These are phyloP conservation scores for Lachnellula cervina DNA, from an alignment of 2,329 filamentous ascomycete species.

Conservation along the genomic window DNA sequence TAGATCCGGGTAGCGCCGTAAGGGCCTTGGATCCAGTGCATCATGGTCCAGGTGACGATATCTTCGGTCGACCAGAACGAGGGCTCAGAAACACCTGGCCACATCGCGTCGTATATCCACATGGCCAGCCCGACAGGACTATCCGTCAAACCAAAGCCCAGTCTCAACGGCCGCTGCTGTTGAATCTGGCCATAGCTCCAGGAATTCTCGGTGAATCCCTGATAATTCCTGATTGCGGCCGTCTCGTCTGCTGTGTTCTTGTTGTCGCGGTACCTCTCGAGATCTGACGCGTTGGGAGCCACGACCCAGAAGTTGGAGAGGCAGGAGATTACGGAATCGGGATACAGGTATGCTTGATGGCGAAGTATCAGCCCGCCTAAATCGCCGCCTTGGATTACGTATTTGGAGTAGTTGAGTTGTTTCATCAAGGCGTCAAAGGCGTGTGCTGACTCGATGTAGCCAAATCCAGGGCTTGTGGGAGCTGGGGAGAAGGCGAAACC, in stretches of 20 bases:
- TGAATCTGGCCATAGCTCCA: constrained; percentile 4
- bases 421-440: constrained; percentile 38
- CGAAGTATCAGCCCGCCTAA: constrained; percentile 15
- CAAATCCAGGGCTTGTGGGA: constrained; percentile 34
- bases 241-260: constrained; percentile 4
- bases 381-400: constrained; percentile 24
- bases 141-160: constrained; percentile 27
- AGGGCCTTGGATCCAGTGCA: constrained; percentile 22
- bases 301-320: constrained; percentile 11
- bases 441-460: constrained; percentile 27
- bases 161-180: not conserved
- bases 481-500: constrained; percentile 41
- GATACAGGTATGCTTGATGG: constrained; percentile 9
- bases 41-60: constrained; percentile 23
- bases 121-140: constrained; percentile 30
- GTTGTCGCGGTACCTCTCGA: not conserved
- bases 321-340: constrained; percentile 1
- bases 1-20: constrained; percentile 17
- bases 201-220: not conserved
- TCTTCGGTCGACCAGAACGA: constrained; percentile 15
- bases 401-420: constrained; percentile 32
- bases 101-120: constrained; percentile 26
- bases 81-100: not conserved
- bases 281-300: constrained; percentile 7
- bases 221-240: not conserved